Conservation (phyloP, 768 basidiomycete species). For the Hypholoma fasciculare region DNA sequence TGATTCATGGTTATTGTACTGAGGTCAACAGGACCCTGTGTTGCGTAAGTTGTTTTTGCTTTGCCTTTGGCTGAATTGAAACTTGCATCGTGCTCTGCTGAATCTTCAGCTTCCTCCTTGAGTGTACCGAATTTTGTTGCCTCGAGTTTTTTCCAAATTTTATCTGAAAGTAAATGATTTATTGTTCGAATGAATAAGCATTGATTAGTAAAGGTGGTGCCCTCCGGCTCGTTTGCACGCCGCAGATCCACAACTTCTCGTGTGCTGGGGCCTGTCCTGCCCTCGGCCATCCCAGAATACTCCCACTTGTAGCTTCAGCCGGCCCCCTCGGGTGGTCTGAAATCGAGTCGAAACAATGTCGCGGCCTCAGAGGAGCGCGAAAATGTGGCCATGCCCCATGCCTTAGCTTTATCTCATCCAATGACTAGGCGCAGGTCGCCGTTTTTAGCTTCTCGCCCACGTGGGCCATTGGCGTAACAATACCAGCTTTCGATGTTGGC, state of each 20-base stretch:
- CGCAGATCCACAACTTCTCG: slow-evolving; percentile 3
- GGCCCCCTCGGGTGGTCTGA: background rate
- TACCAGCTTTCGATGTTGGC: slow-evolving; percentile 17
- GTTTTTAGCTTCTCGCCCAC: slow-evolving; percentile 13
- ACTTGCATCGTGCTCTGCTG: too few species aligned
- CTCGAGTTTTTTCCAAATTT: slow-evolving; percentile 1
- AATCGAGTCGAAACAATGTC: background rate
- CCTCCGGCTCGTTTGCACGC: background rate
- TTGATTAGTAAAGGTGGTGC: slow-evolving; percentile 7
- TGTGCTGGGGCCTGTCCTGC: slow-evolving; percentile 5
- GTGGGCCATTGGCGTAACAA: slow-evolving; percentile 8
- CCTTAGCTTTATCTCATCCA: slow-evolving; percentile 14
- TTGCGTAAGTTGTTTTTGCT: too few species aligned
- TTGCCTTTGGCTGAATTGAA: too few species aligned
- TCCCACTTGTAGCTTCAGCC: slow-evolving; percentile 10
- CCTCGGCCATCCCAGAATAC: slow-evolving; percentile 13
- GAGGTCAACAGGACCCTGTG: too few species aligned
- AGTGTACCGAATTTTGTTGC: background rate
- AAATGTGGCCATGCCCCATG: slow-evolving; percentile 16
- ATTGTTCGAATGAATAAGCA: slow-evolving; percentile 15
- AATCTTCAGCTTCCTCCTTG: too few species aligned
- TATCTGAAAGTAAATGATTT: slow-evolving; percentile 4
- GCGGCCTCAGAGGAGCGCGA: background rate
- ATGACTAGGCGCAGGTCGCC: slow-evolving; percentile 18
- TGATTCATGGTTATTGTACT: too few species aligned